Conservation (phyloP, 2,329 filamentous ascomycete species). For the Trichoderma sp. region DNA sequence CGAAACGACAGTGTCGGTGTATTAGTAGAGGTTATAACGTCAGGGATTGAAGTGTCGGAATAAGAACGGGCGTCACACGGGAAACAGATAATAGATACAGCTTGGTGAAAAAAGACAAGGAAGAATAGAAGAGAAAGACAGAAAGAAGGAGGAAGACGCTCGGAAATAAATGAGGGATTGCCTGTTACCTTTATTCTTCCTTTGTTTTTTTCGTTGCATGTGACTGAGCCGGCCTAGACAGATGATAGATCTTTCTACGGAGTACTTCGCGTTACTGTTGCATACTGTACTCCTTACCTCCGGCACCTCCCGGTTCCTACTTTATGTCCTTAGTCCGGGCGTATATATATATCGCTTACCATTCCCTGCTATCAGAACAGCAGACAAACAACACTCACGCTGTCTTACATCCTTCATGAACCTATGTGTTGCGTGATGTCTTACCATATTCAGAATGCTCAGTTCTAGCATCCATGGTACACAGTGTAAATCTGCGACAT, state of each 20-base stretch:
- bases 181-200: neutral
- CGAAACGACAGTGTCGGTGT: neutral
- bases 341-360: too few species aligned
- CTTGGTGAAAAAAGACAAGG: too few species aligned
- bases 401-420: neutral
- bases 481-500: neutral
- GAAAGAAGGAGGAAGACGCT: neutral
- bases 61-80: too few species aligned
- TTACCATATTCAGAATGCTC: neutral
- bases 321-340: too few species aligned
- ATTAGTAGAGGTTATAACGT: neutral
- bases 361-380: too few species aligned
- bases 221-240: slow-evolving; percentile 7
- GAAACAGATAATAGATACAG: neutral
- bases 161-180: neutral
- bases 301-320: neutral
- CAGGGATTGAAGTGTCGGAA: neutral
- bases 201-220: neutral
- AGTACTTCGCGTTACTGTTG: neutral
- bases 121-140: neutral
- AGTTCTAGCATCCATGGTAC: neutral
- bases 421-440: neutral
- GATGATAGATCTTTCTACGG: neutral
- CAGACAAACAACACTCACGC: neutral
- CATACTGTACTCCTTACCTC: neutral